Percentiles rank a stretch among this genome's conserved stretches.
Evolutionary conservation across 2,329 filamentous ascomycete species (phyloP).

Genomic region (Tolypocladium ophioglossoides): DNA sequence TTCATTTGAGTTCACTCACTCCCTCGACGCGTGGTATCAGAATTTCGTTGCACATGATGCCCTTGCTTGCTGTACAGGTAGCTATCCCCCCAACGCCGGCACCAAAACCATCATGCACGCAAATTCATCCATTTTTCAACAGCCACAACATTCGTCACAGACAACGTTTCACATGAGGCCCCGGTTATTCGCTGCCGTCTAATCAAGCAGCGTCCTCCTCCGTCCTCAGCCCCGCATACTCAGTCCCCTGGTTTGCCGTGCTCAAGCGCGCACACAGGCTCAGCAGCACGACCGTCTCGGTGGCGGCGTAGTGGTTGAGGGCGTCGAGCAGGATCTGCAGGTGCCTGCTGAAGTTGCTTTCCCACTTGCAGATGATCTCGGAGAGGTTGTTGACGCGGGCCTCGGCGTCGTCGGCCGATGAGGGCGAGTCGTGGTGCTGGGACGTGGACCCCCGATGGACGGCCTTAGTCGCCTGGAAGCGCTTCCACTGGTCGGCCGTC

Average conservation of each 20-base stretch:
- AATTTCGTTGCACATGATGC: not conserved
- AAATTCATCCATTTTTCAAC: not conserved
- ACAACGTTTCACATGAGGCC: no score
- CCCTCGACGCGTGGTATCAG: not conserved
- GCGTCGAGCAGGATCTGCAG: slow-evolving; percentile 90
- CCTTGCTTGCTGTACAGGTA: not conserved
- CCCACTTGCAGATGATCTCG: slow-evolving; percentile 83
- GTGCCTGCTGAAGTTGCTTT: slow-evolving; percentile 85
- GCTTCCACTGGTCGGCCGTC: slow-evolving; percentile 49
- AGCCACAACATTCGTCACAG: not conserved
- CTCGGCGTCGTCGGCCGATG: slow-evolving; percentile 23
- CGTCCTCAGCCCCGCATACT: slow-evolving; percentile 48
- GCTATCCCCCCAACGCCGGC: not conserved
- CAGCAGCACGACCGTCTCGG: slow-evolving; percentile 88
- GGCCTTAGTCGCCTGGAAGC: slow-evolving; percentile 40
- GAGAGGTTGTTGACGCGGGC: slow-evolving; percentile 63
- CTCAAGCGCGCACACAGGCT: slow-evolving; percentile 77
- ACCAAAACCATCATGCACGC: not conserved
- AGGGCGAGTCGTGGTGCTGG: slow-evolving; percentile 1
- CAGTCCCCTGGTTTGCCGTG: slow-evolving; percentile 68
- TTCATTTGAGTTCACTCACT: not conserved
- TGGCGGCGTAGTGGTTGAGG: slow-evolving; percentile 93
- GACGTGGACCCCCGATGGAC: slow-evolving; percentile 19
- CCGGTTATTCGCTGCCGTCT: not conserved
- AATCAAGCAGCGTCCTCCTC: slow-evolving; percentile 38